phyloP scores from a whole-genome alignment of 1,284 basidiomycete genomes.

The Fomitiporia mediterranea region DNA sequence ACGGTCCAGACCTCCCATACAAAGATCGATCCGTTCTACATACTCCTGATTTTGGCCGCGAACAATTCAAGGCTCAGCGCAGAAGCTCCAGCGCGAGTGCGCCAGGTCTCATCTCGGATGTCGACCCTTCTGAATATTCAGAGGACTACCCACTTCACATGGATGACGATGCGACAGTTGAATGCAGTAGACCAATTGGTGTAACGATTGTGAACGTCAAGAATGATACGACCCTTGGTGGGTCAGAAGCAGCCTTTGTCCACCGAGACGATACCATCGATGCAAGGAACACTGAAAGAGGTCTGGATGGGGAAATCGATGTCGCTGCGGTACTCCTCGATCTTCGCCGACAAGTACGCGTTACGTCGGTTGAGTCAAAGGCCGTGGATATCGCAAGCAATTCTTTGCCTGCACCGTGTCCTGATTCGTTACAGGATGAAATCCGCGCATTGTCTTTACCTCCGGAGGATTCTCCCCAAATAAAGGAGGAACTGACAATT shows the following conservation, averaged over 20 bases:
- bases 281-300: not conserved
- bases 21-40: constrained; percentile 10
- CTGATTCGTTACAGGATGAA: not conserved
- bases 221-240: not conserved
- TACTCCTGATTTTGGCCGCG: constrained; percentile 4
- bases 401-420: not conserved
- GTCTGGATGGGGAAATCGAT: constrained; percentile 15
- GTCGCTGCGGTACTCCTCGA: constrained; percentile 20
- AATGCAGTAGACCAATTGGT: not conserved
- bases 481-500: not conserved
- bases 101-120: constrained; percentile 17
- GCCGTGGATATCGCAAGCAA: constrained; percentile 4
- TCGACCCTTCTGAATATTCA: constrained; percentile 18
- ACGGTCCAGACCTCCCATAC: constrained; percentile 18
- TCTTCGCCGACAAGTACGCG: constrained; percentile 16
- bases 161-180: constrained; percentile 4
- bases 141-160: constrained; percentile 14
- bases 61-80: constrained; percentile 7
- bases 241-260: not conserved
- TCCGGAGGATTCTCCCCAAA: not conserved
- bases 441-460: not conserved
- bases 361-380: constrained; percentile 8
- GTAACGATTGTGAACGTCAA: not conserved
- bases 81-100: constrained; percentile 12
- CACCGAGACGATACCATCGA: not conserved